phyloP scores from a whole-genome alignment of 129 eudicot genomes.

The Chrysanthemum lavandulifolium region DNA sequence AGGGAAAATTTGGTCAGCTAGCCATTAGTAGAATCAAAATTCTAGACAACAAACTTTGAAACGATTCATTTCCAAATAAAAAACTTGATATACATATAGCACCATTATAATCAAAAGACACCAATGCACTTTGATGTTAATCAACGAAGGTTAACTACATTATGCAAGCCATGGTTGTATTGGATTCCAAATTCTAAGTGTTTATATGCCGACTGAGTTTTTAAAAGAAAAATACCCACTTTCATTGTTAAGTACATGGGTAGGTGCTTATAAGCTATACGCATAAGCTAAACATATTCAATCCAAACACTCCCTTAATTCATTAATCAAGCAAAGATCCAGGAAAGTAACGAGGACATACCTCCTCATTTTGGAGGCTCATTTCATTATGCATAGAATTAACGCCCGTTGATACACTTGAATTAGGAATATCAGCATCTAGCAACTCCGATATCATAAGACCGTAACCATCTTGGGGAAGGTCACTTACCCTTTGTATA shows the following conservation, averaged over 20 bases:
- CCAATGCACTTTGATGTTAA: conserved; percentile 5
- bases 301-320: too few species aligned
- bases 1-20: neutral
- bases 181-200: too few species aligned
- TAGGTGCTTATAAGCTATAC: too few species aligned
- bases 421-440: conserved; percentile 65
- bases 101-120: neutral
- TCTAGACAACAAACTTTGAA: neutral
- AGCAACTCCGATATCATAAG: conserved; percentile 93
- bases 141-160: neutral
- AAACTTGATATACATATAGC: neutral
- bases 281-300: too few species aligned
- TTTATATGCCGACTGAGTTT: too few species aligned
- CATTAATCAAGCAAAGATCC: too few species aligned
- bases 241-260: too few species aligned
- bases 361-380: conserved; percentile 83
- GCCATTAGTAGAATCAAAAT: neutral
- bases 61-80: neutral
- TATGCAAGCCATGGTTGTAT: neutral
- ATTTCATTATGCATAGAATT: conserved; percentile 73
- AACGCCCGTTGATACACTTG: conserved; percentile 47
- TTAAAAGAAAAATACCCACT: too few species aligned
- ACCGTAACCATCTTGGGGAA: conserved; percentile 91
- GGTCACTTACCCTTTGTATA: conserved; percentile 54
- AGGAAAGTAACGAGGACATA: conserved; percentile 15